Conservation (phyloP, 331 rosid genomes). For the Acacia pycnantha region DNA sequence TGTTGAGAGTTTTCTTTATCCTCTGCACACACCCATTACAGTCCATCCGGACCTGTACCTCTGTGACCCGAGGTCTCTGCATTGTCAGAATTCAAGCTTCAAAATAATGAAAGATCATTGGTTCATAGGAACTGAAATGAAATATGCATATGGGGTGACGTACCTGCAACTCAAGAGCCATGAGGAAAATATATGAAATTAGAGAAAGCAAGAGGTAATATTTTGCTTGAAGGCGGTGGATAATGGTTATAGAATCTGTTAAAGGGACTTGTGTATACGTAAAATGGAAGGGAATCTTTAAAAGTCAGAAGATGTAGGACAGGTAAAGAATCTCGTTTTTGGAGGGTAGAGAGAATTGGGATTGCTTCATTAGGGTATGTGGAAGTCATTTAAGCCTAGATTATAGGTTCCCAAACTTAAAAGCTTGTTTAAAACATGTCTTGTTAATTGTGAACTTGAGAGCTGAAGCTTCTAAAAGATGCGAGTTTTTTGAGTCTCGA, state of each 20-base stretch:
- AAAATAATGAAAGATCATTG: constrained; percentile 5
- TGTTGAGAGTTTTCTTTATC: constrained; percentile 69
- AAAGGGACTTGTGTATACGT: constrained; percentile 39
- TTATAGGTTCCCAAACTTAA: not conserved
- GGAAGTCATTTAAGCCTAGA: constrained; percentile 22
- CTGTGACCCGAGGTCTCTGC: constrained; percentile 73
- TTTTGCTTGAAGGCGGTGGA: constrained; percentile 21
- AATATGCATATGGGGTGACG: not conserved
- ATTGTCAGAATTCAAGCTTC: constrained; percentile 18
- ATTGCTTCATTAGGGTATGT: constrained; percentile 35
- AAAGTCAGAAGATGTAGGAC: constrained; percentile 61
- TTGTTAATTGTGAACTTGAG: not conserved
- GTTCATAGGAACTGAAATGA: not conserved
- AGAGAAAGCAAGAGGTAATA: constrained; percentile 24
- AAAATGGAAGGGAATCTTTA: constrained; percentile 49
- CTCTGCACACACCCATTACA: constrained; percentile 82
- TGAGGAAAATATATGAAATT: constrained; percentile 30
- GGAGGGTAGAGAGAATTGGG: constrained; percentile 5
- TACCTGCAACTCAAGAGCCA: constrained; percentile 71
- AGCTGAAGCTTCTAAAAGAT: not conserved
- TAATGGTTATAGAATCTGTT: constrained; percentile 51
- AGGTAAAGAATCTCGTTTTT: constrained; percentile 63
- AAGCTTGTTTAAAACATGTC: not conserved
- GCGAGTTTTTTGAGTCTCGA: not conserved
- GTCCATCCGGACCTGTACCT: constrained; percentile 77